These are phyloP conservation scores for Trichoderma orchidacearum DNA, from an alignment of 495 filamentous ascomycete genomes.

Conservation along the genomic window DNA sequence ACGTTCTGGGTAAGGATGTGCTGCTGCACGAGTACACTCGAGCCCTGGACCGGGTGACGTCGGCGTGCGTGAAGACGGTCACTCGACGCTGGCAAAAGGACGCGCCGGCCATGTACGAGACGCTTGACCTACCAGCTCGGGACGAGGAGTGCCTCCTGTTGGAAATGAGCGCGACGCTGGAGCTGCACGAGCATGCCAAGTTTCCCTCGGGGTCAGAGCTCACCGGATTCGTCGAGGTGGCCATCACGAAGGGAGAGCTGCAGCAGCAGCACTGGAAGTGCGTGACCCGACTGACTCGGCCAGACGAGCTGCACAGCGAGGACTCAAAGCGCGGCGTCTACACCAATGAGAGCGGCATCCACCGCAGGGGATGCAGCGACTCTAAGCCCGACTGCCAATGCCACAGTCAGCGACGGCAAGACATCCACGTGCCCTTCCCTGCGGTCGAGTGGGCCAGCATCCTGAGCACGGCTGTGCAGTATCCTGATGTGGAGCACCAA, in stretches of 20 bases:
- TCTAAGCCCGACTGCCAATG: slow-evolving; percentile 4
- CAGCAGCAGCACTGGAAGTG: slow-evolving; percentile 35
- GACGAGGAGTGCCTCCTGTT: slow-evolving; percentile 35
- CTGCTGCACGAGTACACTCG: slow-evolving; percentile 35
- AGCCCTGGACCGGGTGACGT: slow-evolving; percentile 23
- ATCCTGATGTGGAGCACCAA: slow-evolving; percentile 4
- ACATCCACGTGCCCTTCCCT: slow-evolving; percentile 5
- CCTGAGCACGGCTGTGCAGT: slow-evolving; percentile 4
- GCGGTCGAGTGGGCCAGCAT: slow-evolving; percentile 5
- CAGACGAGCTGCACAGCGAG: slow-evolving; percentile 28
- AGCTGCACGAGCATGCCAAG: slow-evolving; percentile 26
- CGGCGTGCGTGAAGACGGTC: slow-evolving; percentile 19
- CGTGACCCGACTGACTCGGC: slow-evolving; percentile 31
- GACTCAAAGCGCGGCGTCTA: slow-evolving; percentile 17
- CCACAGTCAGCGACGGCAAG: background rate
- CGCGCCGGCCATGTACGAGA: slow-evolving; percentile 28
- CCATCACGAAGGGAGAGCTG: slow-evolving; percentile 26
- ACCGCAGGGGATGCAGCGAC: slow-evolving; percentile 14
- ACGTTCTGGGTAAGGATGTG: slow-evolving; percentile 13
- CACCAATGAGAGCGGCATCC: slow-evolving; percentile 16
- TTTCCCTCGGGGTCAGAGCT: slow-evolving; percentile 34
- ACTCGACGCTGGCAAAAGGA: slow-evolving; percentile 22
- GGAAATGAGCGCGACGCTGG: slow-evolving; percentile 34
- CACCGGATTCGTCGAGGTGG: slow-evolving; percentile 33
- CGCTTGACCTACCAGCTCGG: slow-evolving; percentile 19